Base-by-base conservation (phyloP, 2,329 filamentous ascomycete species). In the Fusarium nelsonii region DNA sequence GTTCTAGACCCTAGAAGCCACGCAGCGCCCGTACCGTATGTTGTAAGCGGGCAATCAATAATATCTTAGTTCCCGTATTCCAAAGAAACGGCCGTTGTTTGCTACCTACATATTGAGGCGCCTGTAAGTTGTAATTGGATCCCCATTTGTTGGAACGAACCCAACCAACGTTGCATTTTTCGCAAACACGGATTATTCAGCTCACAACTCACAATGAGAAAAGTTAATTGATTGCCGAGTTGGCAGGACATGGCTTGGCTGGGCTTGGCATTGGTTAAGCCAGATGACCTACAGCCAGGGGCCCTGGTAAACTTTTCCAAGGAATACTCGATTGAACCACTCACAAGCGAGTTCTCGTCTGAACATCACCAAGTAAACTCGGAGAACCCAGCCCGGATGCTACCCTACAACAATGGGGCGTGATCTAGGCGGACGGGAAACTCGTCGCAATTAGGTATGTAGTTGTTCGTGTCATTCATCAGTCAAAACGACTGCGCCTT, bases 391-490 rank as follows among this genome's bases (percentile, higher is more conserved):
- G 32, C 18, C 41, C 34, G 18, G 10, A 43, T 62, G 30, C 68
- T 70, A 70, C 68, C 68, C 63, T 70, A 58, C n/a, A 64, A 54
- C 28, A 55, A 28, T 20, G 23, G 39, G 49, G 14, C 54, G 43
- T 65, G 48, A 30, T 48, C 43, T 11, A 28, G 32, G 20, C 34
- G 15, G 20, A 34, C 46, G 43, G 43, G 59, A 28, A 26, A 18
- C 23, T 45, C 28, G 20, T 34, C 30, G 30, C 30, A 30, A 30
- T 30, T 30, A 30, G 30, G 30, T 7, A 30, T 7, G 28, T 8
- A 30, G 10, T 30, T 64, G 43, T 65, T 68, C 52, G 68, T 67
- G 50, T 66, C 30, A 20, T 41, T 41, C 39, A 41, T 50, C 48
- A 50, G 14, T 50, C 8, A 50, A 18, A 16, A 10, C 39, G 48